Evolutionary conservation across 345 rosid species (phyloP).

Genomic region (Schrenkiella parvula): DNA sequence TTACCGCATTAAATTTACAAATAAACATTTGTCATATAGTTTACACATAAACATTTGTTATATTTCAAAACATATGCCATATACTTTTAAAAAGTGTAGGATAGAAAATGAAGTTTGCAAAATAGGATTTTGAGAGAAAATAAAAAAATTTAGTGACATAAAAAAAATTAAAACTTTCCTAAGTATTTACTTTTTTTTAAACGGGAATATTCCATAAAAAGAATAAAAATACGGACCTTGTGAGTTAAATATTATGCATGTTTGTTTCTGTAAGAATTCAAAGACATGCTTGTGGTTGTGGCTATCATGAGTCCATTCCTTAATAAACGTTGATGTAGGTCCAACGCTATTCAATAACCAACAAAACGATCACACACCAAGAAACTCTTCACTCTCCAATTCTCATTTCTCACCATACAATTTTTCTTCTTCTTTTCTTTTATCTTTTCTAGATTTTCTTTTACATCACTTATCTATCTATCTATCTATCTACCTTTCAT

Average conservation of each 20-base stretch:
- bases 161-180: neutral
- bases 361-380: constrained; percentile 36
- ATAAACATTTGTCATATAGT: too few relatives aligned
- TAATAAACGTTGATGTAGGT: constrained; percentile 25
- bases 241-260: neutral
- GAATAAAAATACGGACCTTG: neutral
- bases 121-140: too few relatives aligned
- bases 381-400: constrained; percentile 22
- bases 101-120: too few relatives aligned
- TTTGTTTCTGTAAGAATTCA: neutral
- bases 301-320: neutral
- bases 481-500: constrained; percentile 23
- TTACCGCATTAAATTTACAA: too few relatives aligned
- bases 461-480: constrained; percentile 11
- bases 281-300: constrained; percentile 1
- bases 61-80: too few relatives aligned
- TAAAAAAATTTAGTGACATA: neutral
- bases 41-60: too few relatives aligned
- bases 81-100: too few relatives aligned
- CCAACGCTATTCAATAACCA: constrained; percentile 33
- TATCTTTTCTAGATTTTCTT: constrained; percentile 6
- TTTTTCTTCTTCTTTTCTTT: neutral
- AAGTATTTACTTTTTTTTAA: neutral
- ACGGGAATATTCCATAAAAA: neutral
- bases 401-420: constrained; percentile 35